Conservation (phyloP, 805 yeast genomes). For the Cyberlindnera japonica region DNA sequence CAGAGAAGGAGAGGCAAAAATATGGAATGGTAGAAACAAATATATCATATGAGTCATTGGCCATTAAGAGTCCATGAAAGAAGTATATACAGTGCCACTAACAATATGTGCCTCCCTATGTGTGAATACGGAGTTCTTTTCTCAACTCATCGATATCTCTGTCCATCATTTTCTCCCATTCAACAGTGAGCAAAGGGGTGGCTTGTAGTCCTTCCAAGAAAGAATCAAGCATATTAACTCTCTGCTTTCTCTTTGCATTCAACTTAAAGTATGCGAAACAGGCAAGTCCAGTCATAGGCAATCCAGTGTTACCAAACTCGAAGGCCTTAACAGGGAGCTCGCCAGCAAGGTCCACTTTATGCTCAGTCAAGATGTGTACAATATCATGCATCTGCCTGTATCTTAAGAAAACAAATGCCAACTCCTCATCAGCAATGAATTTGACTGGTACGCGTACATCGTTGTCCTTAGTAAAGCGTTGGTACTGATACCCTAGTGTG, state of each 20-base stretch:
- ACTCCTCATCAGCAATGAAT: conserved; percentile 83
- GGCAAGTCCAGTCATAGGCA: conserved; percentile 93
- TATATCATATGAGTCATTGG: no score
- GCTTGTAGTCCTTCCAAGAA: conserved; percentile 74
- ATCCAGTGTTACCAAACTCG: conserved; percentile 87
- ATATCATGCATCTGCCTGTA: conserved; percentile 97
- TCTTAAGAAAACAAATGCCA: conserved; percentile 89
- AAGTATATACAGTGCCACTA: no score
- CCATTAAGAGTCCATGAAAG: no score
- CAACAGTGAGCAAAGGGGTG: conserved; percentile 77
- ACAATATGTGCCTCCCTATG: no score
- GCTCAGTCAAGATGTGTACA: conserved; percentile 86
- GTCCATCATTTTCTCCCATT: conserved; percentile 84
- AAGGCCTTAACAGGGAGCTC: conserved; percentile 90
- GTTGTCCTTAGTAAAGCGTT: conserved; percentile 84
- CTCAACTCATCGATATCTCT: conserved; percentile 72
- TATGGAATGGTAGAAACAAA: conserved; percentile 6
- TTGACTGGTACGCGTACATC: conserved; percentile 89
- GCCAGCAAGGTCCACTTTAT: conserved; percentile 93
- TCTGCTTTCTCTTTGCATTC: conserved; percentile 54
- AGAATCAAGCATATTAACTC: conserved; percentile 50
- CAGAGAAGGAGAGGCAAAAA: conserved; percentile 29
- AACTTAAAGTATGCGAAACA: conserved; percentile 83
- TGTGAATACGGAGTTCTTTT: conserved; percentile 55
- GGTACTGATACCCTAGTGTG: conserved; percentile 78